phyloP scores from a whole-genome alignment of 306 rosid species.

The Inga laurina region DNA sequence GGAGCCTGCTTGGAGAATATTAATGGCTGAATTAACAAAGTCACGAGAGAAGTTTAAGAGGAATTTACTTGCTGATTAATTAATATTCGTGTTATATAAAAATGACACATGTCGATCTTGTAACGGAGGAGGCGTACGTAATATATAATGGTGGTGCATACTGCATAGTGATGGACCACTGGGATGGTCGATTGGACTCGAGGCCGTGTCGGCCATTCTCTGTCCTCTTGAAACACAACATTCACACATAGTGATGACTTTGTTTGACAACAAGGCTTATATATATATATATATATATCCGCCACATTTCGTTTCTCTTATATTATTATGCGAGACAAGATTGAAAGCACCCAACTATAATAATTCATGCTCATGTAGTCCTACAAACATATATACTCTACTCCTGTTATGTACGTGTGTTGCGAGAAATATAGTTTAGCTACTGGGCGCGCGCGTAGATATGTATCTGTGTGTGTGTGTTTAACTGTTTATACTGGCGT shows the following conservation, averaged over 20 bases:
- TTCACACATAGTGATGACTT: not conserved
- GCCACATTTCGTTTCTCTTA: not conserved
- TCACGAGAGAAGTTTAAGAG: not conserved
- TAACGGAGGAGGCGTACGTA: not conserved
- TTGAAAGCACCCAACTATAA: conserved; percentile 6
- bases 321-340: not conserved
- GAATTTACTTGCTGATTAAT: not conserved
- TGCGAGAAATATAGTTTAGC: too few species aligned
- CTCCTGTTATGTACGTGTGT: too few species aligned
- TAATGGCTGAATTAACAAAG: not conserved
- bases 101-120: not conserved
- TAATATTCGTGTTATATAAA: too few species aligned
- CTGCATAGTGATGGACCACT: conserved; percentile 32
- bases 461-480: too few species aligned
- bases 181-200: not conserved
- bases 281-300: not conserved
- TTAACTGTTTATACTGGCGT: not conserved
- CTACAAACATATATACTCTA: not conserved
- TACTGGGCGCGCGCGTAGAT: too few species aligned
- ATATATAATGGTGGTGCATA: too few species aligned
- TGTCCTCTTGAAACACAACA: not conserved
- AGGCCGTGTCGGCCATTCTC: conserved; percentile 55
- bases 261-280: not conserved
- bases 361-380: conserved; percentile 9
- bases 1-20: not conserved